Percentiles rank a stretch among this genome's conserved stretches.
These are phyloP conservation scores for Hypericum androsaemum DNA, from an alignment of 345 rosid species.

Conservation along the genomic window DNA sequence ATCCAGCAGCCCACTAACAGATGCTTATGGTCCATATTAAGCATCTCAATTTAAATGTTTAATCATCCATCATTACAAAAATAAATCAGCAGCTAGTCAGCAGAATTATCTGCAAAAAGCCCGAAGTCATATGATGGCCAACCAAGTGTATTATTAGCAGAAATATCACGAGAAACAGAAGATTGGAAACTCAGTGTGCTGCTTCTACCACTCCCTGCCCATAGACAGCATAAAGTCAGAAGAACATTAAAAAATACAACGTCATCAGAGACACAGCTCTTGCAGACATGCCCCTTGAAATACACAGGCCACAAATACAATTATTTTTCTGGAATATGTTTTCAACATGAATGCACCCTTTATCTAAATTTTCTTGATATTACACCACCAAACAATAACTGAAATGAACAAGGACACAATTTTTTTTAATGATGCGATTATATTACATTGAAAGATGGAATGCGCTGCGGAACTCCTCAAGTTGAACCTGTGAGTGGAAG, in stretches of 20 bases:
- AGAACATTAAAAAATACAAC: conserved; percentile 2
- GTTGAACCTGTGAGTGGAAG: too few relatives aligned
- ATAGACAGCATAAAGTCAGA: conserved; percentile 12
- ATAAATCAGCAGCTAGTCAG: conserved; percentile 10
- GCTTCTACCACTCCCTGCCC: conserved; percentile 36
- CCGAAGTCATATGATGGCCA: conserved; percentile 8
- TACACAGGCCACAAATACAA: too few relatives aligned
- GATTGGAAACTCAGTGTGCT: conserved; percentile 27
- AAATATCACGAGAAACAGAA: conserved; percentile 7
- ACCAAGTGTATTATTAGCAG: conserved; percentile 17
- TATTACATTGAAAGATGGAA: too few relatives aligned
- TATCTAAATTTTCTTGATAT: too few relatives aligned
- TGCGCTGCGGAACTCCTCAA: too few relatives aligned
- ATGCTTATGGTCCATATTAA: not conserved
- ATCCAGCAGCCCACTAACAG: too few relatives aligned
- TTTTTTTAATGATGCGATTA: too few relatives aligned
- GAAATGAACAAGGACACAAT: too few relatives aligned
- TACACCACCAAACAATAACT: too few relatives aligned
- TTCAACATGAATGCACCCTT: too few relatives aligned
- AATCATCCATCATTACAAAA: conserved; percentile 9
- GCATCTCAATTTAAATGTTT: conserved; percentile 7
- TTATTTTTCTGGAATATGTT: too few relatives aligned
- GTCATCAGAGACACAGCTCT: conserved; percentile 36
- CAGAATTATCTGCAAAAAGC: conserved; percentile 15
- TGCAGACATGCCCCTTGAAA: too few relatives aligned